A percentile compares a stretch with the other conserved stretches of the same genome.
Evolutionary conservation across 345 rosid genomes (phyloP).

Genomic region (Erysimum cheiranthoides): DNA sequence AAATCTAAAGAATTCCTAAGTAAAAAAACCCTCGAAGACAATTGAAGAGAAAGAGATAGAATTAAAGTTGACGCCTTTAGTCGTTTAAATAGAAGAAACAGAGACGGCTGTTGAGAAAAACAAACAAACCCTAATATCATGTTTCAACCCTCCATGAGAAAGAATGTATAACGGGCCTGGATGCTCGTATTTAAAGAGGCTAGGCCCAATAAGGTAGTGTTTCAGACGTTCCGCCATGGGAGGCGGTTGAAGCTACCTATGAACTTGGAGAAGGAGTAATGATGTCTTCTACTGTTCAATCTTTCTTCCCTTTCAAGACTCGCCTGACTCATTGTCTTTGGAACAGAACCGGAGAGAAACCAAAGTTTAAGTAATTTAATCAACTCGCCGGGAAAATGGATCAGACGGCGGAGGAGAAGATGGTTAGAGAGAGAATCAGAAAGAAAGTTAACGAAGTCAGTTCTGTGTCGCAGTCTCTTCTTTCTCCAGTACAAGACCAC

Average conservation of each 20-base stretch:
- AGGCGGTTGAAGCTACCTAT: slow-evolving; percentile 17
- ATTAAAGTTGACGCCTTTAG: too few species aligned
- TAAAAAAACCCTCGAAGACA: too few species aligned
- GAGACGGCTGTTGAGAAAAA: too few species aligned
- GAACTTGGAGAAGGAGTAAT: slow-evolving; percentile 27
- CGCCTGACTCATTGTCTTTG: slow-evolving; percentile 4
- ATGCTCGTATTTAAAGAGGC: not conserved
- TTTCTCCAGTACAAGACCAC: slow-evolving; percentile 80
- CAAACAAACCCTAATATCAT: too few species aligned
- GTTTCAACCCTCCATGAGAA: too few species aligned
- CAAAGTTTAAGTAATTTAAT: slow-evolving; percentile 17
- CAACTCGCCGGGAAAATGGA: slow-evolving; percentile 59
- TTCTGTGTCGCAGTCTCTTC: slow-evolving; percentile 70
- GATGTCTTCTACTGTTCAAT: not conserved
- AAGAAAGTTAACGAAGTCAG: slow-evolving; percentile 73
- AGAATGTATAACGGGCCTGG: not conserved
- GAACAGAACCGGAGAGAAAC: not conserved
- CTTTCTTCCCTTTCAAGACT: not conserved
- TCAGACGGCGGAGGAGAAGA: slow-evolving; percentile 64
- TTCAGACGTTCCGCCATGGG: slow-evolving; percentile 22
- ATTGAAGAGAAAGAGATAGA: too few species aligned
- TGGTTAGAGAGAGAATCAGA: slow-evolving; percentile 69
- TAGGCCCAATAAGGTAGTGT: slow-evolving; percentile 28
- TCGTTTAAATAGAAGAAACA: too few species aligned
- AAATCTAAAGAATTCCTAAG: too few species aligned